These are phyloP conservation scores for Gillenia trifoliata DNA, from an alignment of 306 rosid species.

Conservation along the genomic window DNA sequence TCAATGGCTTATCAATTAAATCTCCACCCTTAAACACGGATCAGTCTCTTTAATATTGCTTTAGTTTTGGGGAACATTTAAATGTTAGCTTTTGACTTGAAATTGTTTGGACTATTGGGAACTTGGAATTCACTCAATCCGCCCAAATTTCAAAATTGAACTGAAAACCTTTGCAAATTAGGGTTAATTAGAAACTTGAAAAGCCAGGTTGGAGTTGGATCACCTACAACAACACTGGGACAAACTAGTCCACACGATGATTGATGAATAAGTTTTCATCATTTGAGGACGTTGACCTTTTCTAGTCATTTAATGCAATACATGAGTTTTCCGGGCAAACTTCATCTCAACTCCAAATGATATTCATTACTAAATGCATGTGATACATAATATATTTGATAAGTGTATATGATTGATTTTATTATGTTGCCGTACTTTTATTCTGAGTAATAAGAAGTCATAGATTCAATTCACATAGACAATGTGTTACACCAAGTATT, in stretches of 20 bases:
- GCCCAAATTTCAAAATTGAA: not conserved
- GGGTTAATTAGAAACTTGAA: not conserved
- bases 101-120: not conserved
- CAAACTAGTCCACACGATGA: not conserved
- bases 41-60: not conserved
- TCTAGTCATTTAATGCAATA: not conserved
- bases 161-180: not conserved
- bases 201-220: not conserved
- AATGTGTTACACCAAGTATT: too few relatives aligned
- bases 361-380: not conserved
- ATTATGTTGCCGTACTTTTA: too few relatives aligned
- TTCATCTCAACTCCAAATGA: not conserved
- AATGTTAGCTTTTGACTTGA: not conserved
- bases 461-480: too few relatives aligned
- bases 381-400: too few relatives aligned
- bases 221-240: not conserved
- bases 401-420: too few relatives aligned
- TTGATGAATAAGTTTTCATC: not conserved
- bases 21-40: not conserved
- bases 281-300: not conserved
- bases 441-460: too few relatives aligned
- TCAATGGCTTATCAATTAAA: not conserved
- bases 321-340: not conserved
- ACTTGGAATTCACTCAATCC: slow-evolving; percentile 3
- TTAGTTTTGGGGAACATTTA: not conserved